phyloP scores from a whole-genome alignment of 2,329 filamentous ascomycete species.

The Sclerotinia nivalis region DNA sequence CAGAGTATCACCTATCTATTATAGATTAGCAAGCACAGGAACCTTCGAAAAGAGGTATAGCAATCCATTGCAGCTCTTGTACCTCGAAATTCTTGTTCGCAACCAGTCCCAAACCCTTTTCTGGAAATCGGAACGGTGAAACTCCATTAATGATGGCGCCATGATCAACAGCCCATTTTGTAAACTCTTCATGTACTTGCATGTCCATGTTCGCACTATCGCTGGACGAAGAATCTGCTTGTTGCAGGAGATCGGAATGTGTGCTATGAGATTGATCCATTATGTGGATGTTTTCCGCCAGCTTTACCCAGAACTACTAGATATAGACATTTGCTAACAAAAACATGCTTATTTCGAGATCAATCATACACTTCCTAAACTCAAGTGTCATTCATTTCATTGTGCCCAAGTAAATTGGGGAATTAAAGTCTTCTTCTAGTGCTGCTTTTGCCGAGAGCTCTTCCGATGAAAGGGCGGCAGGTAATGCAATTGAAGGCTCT shows the following conservation, averaged over 20 bases:
- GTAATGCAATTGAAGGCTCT: conserved; percentile 1
- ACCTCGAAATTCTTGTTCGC: conserved; percentile 65
- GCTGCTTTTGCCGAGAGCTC: conserved; percentile 14
- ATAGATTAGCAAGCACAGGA: conserved; percentile 18
- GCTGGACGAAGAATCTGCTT: not conserved
- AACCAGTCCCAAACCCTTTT: conserved; percentile 76
- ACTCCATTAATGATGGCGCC: conserved; percentile 70
- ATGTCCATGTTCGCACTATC: conserved; percentile 27
- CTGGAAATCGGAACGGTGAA: conserved; percentile 64
- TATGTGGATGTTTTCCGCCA: not conserved
- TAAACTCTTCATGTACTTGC: conserved; percentile 53
- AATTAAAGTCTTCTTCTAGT: conserved; percentile 5
- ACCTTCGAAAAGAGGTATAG: not conserved
- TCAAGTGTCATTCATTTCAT: not conserved
- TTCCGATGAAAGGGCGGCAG: not conserved
- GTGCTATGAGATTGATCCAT: not conserved
- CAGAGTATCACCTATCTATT: conserved; percentile 16
- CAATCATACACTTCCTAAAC: not conserved
- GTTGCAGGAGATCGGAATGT: conserved; percentile 2
- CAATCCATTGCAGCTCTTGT: conserved; percentile 35
- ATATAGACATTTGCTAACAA: not conserved
- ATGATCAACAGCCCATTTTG: conserved; percentile 64
- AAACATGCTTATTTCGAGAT: not conserved
- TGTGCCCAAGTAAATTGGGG: not conserved
- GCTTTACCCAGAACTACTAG: conserved; percentile 19